Evolutionary conservation across 805 yeast genomes (phyloP).

Genomic region (Helenozyma baotianmanensis): DNA sequence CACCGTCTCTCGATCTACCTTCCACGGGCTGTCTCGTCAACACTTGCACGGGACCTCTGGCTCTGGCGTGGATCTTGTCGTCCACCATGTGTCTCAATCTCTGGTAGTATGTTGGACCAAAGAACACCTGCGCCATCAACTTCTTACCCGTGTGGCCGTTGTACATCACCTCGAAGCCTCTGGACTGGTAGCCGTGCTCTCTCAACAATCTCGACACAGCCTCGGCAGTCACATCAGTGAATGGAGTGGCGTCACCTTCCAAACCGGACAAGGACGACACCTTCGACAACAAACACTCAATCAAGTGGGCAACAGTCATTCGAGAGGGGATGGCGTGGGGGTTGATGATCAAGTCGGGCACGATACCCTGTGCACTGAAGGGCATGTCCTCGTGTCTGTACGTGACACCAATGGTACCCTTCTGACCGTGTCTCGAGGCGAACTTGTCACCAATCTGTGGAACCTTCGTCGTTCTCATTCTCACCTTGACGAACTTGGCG

Average conservation of each 20-base stretch:
- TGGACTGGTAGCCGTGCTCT: slow-evolving; percentile 94
- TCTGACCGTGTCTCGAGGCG: slow-evolving; percentile 68
- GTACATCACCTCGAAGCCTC: slow-evolving; percentile 98
- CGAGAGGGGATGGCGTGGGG: slow-evolving; percentile 99
- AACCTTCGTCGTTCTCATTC: slow-evolving; percentile 97
- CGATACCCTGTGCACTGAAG: slow-evolving; percentile 89
- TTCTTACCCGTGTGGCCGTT: slow-evolving; percentile 99
- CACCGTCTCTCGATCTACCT: slow-evolving; percentile 99
- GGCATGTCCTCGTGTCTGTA: slow-evolving; percentile 99
- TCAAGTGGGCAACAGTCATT: slow-evolving; percentile 99
- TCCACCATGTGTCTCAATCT: slow-evolving; percentile 99
- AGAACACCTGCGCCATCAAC: slow-evolving; percentile 95
- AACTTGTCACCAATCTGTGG: slow-evolving; percentile 99
- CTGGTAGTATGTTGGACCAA: slow-evolving; percentile 99
- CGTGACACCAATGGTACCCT: slow-evolving; percentile 99
- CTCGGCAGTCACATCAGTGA: slow-evolving; percentile 97
- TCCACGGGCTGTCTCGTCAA: slow-evolving; percentile 93
- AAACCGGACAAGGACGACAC: slow-evolving; percentile 92
- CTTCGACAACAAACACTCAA: slow-evolving; percentile 94
- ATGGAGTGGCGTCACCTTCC: slow-evolving; percentile 99
- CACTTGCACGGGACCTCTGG: slow-evolving; percentile 98
- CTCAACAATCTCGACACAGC: slow-evolving; percentile 88
- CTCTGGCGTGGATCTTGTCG: slow-evolving; percentile 98
- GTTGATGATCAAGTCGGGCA: slow-evolving; percentile 94
- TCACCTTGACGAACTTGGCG: slow-evolving; percentile 91